Conservation (phyloP, 1,284 basidiomycete genomes). For the Fomitopsis schrenkii region DNA sequence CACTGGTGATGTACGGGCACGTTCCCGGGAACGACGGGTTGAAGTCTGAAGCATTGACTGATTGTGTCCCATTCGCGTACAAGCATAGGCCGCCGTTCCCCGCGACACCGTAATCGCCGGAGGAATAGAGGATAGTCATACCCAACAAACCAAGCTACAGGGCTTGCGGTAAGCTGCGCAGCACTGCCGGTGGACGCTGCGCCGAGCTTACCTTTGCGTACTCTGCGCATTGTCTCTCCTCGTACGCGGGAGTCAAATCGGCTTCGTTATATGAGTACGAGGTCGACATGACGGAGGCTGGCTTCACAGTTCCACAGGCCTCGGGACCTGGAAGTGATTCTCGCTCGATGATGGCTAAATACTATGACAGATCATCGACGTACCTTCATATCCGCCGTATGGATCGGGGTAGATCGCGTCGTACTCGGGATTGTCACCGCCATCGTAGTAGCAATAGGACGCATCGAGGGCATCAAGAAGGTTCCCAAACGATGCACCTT, state of each 20-base stretch:
- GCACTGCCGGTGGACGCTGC: background rate
- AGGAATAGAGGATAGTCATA: constrained; percentile 45
- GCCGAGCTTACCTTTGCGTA: constrained; percentile 36
- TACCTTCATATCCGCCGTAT: constrained; percentile 34
- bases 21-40: constrained; percentile 49
- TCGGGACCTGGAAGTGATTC: constrained; percentile 18
- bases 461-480: constrained; percentile 14
- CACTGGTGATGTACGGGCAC: constrained; percentile 54
- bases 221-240: constrained; percentile 38
- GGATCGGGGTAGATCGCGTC: constrained; percentile 23
- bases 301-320: constrained; percentile 34
- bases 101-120: constrained; percentile 48
- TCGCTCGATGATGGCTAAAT: background rate
- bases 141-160: constrained; percentile 20
- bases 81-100: constrained; percentile 40
- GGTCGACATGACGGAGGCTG: constrained; percentile 38
- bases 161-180: background rate
- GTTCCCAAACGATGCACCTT: constrained; percentile 12
- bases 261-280: constrained; percentile 38
- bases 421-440: constrained; percentile 11
- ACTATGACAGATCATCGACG: background rate
- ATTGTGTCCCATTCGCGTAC: constrained; percentile 35
- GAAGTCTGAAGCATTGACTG: constrained; percentile 36
- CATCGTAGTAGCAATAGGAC: constrained; percentile 12
- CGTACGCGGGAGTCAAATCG: constrained; percentile 31